These are phyloP conservation scores for Aeschynomene evenia DNA, from an alignment of 306 rosid genomes.

Conservation along the genomic window DNA sequence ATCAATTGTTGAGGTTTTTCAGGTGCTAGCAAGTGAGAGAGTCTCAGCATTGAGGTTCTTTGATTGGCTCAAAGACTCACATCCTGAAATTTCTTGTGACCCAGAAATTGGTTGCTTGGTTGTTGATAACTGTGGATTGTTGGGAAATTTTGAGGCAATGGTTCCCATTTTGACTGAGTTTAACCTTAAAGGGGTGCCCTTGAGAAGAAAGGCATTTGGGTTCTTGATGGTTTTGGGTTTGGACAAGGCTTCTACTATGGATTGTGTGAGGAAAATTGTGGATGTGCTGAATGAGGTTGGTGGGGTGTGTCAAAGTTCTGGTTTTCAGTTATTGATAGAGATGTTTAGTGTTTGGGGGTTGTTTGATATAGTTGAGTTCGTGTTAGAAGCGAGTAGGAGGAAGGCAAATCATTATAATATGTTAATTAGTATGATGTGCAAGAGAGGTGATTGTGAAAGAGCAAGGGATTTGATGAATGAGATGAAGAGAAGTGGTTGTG, in stretches of 20 bases:
- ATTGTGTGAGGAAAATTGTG: constrained; percentile 38
- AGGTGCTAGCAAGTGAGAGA: constrained; percentile 36
- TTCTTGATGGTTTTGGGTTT: constrained; percentile 45
- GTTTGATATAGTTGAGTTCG: constrained; percentile 48
- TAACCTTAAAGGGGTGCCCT: constrained; percentile 12
- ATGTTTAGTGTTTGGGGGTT: constrained; percentile 46
- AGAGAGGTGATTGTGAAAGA: constrained; percentile 46
- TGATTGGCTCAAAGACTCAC: constrained; percentile 52
- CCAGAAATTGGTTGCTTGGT: constrained; percentile 49
- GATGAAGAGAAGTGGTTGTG: constrained; percentile 53
- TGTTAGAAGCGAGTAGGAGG: constrained; percentile 44
- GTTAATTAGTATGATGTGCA: constrained; percentile 53
- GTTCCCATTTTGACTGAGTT: constrained; percentile 44
- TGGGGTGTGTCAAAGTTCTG: constrained; percentile 54
- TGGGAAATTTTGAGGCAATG: constrained; percentile 60
- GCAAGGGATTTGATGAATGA: constrained; percentile 46
- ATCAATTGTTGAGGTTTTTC: constrained; percentile 38
- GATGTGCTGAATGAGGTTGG: constrained; percentile 58
- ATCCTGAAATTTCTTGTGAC: constrained; percentile 33
- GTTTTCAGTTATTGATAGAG: constrained; percentile 60
- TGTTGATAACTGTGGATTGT: constrained; percentile 62
- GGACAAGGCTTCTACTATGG: constrained; percentile 34
- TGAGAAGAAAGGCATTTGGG: constrained; percentile 50
- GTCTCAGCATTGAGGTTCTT: constrained; percentile 56
- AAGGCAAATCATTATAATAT: constrained; percentile 46